phyloP scores from a whole-genome alignment of 441 rosid species.

The Flueggea neowawraea region DNA sequence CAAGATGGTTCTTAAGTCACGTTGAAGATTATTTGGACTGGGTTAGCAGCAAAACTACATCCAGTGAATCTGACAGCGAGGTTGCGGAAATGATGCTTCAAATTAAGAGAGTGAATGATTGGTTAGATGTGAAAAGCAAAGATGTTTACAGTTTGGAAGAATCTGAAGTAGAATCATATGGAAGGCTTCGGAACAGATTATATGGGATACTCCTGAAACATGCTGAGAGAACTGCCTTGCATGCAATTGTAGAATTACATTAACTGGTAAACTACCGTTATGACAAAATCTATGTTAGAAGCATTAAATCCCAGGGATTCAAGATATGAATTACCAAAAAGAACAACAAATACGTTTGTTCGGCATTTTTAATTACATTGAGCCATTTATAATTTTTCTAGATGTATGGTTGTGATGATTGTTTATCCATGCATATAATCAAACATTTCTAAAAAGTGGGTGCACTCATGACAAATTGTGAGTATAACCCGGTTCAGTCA shows the following conservation, averaged over 20 bases:
- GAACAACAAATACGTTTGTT: no score
- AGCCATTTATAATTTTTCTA: no score
- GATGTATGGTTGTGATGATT: no score
- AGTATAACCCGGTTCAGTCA: no score
- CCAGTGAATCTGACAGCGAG: conserved; percentile 32
- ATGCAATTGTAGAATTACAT: background rate
- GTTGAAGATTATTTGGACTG: conserved; percentile 60
- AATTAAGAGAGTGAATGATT: conserved; percentile 66
- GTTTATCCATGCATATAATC: no score
- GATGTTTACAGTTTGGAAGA: conserved; percentile 20
- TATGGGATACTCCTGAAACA: conserved; percentile 63
- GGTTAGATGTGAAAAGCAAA: conserved; percentile 43
- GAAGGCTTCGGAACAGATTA: conserved; percentile 55
- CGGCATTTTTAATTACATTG: no score
- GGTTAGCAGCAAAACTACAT: conserved; percentile 25
- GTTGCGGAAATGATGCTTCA: conserved; percentile 51
- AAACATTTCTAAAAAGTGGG: no score
- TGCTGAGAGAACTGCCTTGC: conserved; percentile 26
- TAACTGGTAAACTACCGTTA: no score
- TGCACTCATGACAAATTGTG: no score
- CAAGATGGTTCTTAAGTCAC: conserved; percentile 47
- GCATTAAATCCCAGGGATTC: no score
- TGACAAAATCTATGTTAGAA: no score
- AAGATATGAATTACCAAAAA: no score
- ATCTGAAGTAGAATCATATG: conserved; percentile 40